phyloP scores from a whole-genome alignment of 345 rosid species.

The Clausena lansium region DNA sequence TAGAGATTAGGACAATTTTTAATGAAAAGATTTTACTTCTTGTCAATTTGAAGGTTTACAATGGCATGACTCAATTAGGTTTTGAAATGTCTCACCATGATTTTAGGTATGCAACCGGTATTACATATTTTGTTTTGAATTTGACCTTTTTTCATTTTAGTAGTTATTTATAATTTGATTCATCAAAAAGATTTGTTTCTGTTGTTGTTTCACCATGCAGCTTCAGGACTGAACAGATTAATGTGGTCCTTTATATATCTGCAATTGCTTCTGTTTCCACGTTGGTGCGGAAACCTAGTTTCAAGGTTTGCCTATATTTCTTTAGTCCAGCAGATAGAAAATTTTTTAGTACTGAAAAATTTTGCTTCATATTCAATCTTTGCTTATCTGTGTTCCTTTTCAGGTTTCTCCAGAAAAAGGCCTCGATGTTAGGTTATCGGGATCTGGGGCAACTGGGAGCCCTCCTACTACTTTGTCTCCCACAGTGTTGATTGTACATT shows the following conservation, averaged over 20 bases:
- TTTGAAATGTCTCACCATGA: slow-evolving; percentile 55
- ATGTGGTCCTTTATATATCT: slow-evolving; percentile 80
- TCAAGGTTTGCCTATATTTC: slow-evolving; percentile 42
- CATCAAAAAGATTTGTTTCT: neutral
- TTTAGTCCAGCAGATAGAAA: slow-evolving; percentile 3
- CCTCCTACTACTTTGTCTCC: slow-evolving; percentile 91
- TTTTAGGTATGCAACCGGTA: slow-evolving; percentile 51
- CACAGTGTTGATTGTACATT: slow-evolving; percentile 62
- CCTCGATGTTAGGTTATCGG: slow-evolving; percentile 58
- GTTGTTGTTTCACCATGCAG: slow-evolving; percentile 32
- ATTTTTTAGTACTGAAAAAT: slow-evolving; percentile 1
- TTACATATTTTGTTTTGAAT: neutral
- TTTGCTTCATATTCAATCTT: slow-evolving; percentile 9
- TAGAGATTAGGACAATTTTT: slow-evolving; percentile 1
- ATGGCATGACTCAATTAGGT: slow-evolving; percentile 90
- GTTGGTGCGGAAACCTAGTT: slow-evolving; percentile 59
- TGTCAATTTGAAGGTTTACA: slow-evolving; percentile 55
- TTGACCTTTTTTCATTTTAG: neutral
- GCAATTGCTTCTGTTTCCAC: slow-evolving; percentile 74
- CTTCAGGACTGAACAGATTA: slow-evolving; percentile 77
- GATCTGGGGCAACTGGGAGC: slow-evolving; percentile 60
- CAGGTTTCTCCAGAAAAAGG: slow-evolving; percentile 79
- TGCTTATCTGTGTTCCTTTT: slow-evolving; percentile 11
- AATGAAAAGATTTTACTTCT: neutral
- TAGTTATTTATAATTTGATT: slow-evolving; percentile 7